Conservation (phyloP, 768 basidiomycete species). For the Naematelia aurantialba region DNA sequence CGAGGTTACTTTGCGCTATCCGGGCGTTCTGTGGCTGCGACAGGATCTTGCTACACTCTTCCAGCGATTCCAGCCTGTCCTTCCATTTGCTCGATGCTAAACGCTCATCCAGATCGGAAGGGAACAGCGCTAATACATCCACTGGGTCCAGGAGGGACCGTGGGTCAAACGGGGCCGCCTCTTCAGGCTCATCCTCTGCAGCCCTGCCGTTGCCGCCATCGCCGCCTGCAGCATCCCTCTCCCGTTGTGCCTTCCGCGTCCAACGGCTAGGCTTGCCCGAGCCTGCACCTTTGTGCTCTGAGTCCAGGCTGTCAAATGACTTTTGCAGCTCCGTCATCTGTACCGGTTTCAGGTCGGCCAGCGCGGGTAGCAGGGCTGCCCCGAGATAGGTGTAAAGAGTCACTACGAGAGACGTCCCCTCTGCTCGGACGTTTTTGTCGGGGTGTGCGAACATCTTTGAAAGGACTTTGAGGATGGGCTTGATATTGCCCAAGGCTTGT, state of each 20-base stretch:
- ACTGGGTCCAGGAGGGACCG: constrained; percentile 74
- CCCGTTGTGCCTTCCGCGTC: constrained; percentile 71
- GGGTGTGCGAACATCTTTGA: constrained; percentile 92
- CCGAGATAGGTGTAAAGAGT: constrained; percentile 83
- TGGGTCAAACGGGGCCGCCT: constrained; percentile 65
- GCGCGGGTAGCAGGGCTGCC: constrained; percentile 71
- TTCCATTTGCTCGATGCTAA: constrained; percentile 96
- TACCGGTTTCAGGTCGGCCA: constrained; percentile 89
- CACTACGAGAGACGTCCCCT: constrained; percentile 73
- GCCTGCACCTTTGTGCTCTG: constrained; percentile 79
- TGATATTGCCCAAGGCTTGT: constrained; percentile 56
- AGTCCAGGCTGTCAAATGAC: constrained; percentile 76
- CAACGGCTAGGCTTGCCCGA: constrained; percentile 70
- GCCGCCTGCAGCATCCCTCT: constrained; percentile 43
- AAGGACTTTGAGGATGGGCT: constrained; percentile 76
- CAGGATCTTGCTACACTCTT: constrained; percentile 71
- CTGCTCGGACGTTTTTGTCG: constrained; percentile 91
- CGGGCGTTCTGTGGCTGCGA: constrained; percentile 58
- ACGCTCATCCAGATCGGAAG: constrained; percentile 66
- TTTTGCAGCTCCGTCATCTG: constrained; percentile 95
- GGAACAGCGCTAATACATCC: constrained; percentile 70
- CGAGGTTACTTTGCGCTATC: constrained; percentile 64
- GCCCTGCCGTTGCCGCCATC: constrained; percentile 54
- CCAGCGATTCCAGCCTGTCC: constrained; percentile 80
- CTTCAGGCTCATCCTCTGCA: constrained; percentile 52